Conservation (phyloP, 2,329 filamentous ascomycete species). For the Aureobasidium sp. region DNA sequence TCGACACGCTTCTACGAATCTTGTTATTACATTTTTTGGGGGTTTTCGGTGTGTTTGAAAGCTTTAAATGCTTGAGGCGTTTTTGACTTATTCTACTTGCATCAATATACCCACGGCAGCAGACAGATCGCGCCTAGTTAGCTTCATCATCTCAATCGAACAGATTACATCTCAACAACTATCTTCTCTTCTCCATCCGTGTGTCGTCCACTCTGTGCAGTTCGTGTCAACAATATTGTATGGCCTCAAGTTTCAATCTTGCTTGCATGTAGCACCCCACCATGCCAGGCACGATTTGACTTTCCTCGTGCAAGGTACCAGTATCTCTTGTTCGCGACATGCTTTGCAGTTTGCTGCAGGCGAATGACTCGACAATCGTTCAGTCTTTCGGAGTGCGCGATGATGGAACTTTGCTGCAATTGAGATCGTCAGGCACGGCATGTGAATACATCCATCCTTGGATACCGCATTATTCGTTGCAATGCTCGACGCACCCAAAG, state of each 20-base stretch:
- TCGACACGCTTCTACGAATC: conserved; percentile 2
- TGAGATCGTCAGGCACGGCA: conserved; percentile 7
- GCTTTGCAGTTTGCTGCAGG: no score
- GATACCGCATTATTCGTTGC: no score
- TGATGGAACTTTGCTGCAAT: background rate
- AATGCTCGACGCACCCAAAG: background rate
- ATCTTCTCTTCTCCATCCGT: background rate
- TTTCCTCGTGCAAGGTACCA: background rate
- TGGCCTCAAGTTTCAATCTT: no score
- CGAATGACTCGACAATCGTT: background rate
- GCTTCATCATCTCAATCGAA: background rate
- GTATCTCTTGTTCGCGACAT: background rate
- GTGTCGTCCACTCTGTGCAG: no score
- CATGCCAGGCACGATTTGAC: background rate
- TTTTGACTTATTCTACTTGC: background rate
- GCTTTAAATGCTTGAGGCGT: background rate
- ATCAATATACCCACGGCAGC: conserved; percentile 12
- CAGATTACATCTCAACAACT: background rate
- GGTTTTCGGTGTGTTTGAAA: background rate
- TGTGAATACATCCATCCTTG: background rate
- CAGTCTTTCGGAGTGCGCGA: background rate
- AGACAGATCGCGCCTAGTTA: conserved; percentile 6
- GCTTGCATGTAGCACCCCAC: background rate
- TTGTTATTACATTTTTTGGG: conserved; percentile 3
- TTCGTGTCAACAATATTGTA: no score